Evolutionary conservation across 2,329 filamentous ascomycete species (phyloP), one percentile per base, ranked within the genome.

Genomic region (Diaporthe caulivora): DNA sequence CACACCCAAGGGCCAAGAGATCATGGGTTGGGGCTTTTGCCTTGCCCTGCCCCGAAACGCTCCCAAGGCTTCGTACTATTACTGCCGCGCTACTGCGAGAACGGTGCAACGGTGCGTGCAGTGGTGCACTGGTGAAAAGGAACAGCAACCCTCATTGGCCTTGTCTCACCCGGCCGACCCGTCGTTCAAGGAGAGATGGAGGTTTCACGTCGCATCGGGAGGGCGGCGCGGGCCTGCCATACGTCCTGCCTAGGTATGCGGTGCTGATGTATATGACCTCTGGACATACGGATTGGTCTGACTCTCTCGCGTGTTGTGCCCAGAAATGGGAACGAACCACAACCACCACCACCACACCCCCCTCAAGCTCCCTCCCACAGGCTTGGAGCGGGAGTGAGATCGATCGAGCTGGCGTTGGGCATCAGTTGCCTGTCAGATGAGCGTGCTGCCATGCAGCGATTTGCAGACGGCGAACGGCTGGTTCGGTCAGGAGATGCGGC

Each of bases 201-300:
- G 57, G 65, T 68, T 34, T 73, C 67, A 58, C 47, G 72, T 73
- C 65, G 72, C 44, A 67, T 67, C 55, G 73, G 73, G 70, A 74
- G 73, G 73, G 70, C 55, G 49, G 73, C 64, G 64, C 64, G 62
- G 73, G 57, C 70, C 49, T 74, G 49, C 34, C 47, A 70, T 72
- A 70, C 70, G 73, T 72, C 31, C 47, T 40, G 70, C 34, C 47
- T 72, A 49, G 57, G 58, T 44, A 42, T 53, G 42, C 51, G 29
- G 55, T 64, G 65, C 70, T 57, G 73, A 64, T 40, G 37, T 40
- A 40, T 13, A 40, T 74, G 73, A 70, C 70, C 69, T 55, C 3
- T 42, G 51, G 29, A 47, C 26, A 37, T 40, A 53, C 58, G 29
- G 49, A 29, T 24, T 54, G 26, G 49, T 57, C 18, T 31, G 49